Base-by-base conservation (phyloP, 164 flowering plant species). In the Tetrastigma voinierianum region DNA sequence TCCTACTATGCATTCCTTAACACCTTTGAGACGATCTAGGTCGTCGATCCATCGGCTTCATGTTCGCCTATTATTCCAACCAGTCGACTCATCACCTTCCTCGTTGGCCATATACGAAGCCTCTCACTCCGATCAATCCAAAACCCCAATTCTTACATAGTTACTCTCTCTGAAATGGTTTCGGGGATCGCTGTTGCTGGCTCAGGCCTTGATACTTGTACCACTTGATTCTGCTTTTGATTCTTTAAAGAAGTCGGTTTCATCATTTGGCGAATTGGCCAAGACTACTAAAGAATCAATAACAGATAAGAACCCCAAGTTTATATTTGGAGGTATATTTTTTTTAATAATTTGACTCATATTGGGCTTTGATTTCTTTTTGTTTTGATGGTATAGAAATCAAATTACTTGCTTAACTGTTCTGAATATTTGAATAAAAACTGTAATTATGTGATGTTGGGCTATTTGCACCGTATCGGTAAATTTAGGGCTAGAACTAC, bases 241-340 rank as follows among this genome's bases (percentile, higher is more conserved):
- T 43, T 10, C 54, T 14, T 57, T 46, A 20, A 67, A 59, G 23
- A 65, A 56, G 23, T 49, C 68, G n/a, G 2, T 65, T 1, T 47
- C 64, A 17, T 61, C 81, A 9, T 74, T 76, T 56, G 61, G 74
- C 32, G 77, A 73, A 51, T 62, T 60, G 59, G 70, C 82, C 48
- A 19, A 69, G 65, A 45, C 67, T 10, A 18, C 57, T 54, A 20
- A 58, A 18, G 72, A 67, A 12, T 51, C 71, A 25, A 56, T 66
- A 56, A 67, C 76, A 5, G 68, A 71, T 54, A 74, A 76, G 51
- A 78, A 71, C 68, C 63, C 85, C 15, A 75, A 21, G 66, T 83
- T 74, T 59, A 44, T 87, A 8, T 78, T 89, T 51, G 80, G 77
- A 75, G 95, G 88, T 82, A 72, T 24, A 52, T 32, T 6, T 47